Evolutionary conservation across 495 filamentous ascomycete species (phyloP), one percentile per base, ranked within the genome.

Genomic region (Neurospora terricola): DNA sequence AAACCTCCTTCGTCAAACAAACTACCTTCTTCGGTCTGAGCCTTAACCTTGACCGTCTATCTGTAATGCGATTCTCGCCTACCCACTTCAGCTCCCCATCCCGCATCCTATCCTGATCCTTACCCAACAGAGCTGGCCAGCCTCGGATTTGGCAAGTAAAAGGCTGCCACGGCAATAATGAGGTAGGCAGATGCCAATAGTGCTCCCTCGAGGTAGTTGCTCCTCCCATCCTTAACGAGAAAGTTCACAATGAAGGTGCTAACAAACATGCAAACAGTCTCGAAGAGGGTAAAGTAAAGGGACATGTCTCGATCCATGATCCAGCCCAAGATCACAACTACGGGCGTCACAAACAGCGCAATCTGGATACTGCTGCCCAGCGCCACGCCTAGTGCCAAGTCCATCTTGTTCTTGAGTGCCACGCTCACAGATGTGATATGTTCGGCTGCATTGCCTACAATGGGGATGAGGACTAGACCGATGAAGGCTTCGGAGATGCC

Each of bases 391-490:
- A 96, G 93, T 1, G 93, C 89, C 40, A 95, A 82, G 83, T 95
- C 93, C 92, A 95, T 94, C 82, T 96, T 96, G 82, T 95, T 94
- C 84, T 94, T 94, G 54, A 86, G 84, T 14, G 93, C 93, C 7
- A 94, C 93, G 18, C 87, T 92, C 70, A 96, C 92, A 6, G 92
- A 92, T 0, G 93, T 95, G 23, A 94, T 91, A 83, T 96, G 92
- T 82, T 96, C 93, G 8, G 93, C 93, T 1, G 93, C 93, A 74
- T 96, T 96, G 72, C 93, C 92, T 10, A 96, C 91, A 74, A 96
- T 93, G n/a, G 93, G 92, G 21, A 95, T 81, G 75, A 96, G 89
- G 77, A 96, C 94, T 5, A 96, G 84, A 71, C 93, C 93, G 72
- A 96, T 91, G 77, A 96, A 95, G 4, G 90, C 87, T 79, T 93